Base-by-base conservation (phyloP, 2,329 filamentous ascomycete species). In the Juglanconis oblonga region DNA sequence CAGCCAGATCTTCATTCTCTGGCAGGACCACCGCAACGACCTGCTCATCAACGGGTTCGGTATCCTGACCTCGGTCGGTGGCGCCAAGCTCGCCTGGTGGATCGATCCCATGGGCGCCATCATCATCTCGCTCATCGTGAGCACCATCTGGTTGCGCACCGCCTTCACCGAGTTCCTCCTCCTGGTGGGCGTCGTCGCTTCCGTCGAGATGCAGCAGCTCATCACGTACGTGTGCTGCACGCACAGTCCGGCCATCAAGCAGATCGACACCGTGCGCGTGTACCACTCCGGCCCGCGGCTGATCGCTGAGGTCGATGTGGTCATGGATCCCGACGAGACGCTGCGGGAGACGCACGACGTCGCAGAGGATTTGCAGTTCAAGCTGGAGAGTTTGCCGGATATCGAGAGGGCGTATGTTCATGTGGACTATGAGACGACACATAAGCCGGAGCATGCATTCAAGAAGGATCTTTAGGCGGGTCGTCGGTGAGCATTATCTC, bases 141-240 rank as follows among this genome's bases (percentile, higher is more conserved):
- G 89, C 32, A 77, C 76, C 54, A 82, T 97, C 62, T 99, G 95
- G 95, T 78, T 92, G 42, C 82, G 85, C 63, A 97, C 94, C 0
- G 92, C 93, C 0, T 96, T 92, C 69, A 82, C 83, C 59, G 94
- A 99, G 76, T 98, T 98, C 74, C 81, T 96, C 72, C 82, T 97
- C 38, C 82, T 99, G 6, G 92, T 99, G 52, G 95, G 95, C 52
- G 90, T 96, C 2, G 90, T 90, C 1, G 93, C 94, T 1, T 88
- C 91, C 57, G 90, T 92, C 8, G 86, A 92, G 68, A 93, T 87
- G 72, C 87, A 97, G 74, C 93, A 97, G 75, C 87, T 97, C 66
- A 96, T 98, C 71, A 98, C 95, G 0, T 99, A 99, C 75, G 90
- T 96, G 67, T 92, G 91, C 80, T 87, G 98, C 79, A 98, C 94